These are phyloP conservation scores for Piloderma croceum DNA, from an alignment of 768 basidiomycete species.

Conservation along the genomic window DNA sequence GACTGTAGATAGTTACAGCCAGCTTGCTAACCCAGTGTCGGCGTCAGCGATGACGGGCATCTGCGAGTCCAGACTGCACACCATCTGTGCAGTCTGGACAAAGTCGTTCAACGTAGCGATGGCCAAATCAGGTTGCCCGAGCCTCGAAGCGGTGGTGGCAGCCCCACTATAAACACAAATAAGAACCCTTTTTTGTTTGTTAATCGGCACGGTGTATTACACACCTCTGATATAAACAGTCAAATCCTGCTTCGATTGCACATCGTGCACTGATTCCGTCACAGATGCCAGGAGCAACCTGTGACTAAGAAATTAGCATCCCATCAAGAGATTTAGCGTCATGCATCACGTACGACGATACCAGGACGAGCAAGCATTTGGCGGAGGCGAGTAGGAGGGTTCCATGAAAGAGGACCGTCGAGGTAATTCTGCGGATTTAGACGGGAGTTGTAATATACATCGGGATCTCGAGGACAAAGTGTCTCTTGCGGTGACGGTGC, in stretches of 20 bases:
- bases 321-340: too few species aligned
- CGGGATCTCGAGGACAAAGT: too few species aligned
- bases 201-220: background rate
- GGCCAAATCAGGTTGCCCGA: conserved; percentile 51
- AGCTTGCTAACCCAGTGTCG: conserved; percentile 43
- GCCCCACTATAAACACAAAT: conserved; percentile 29
- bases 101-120: conserved; percentile 54
- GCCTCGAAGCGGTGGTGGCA: conserved; percentile 48
- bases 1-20: background rate
- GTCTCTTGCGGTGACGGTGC: too few species aligned
- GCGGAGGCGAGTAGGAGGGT: conserved; percentile 46
- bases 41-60: conserved; percentile 51
- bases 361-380: conserved; percentile 54
- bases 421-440: conserved; percentile 64
- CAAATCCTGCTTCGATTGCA: conserved; percentile 47
- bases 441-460: conserved; percentile 61
- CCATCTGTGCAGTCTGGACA: conserved; percentile 44
- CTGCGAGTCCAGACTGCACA: conserved; percentile 41
- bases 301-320: too few species aligned
- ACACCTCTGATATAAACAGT: conserved; percentile 48
- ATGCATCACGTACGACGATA: conserved; percentile 53
- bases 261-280: conserved; percentile 49
- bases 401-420: conserved; percentile 61
- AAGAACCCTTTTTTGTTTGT: too few species aligned
- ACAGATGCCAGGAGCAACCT: conserved; percentile 40